These are phyloP conservation scores for Trametes versicolor DNA, from an alignment of 1,284 basidiomycete genomes.

Conservation along the genomic window DNA sequence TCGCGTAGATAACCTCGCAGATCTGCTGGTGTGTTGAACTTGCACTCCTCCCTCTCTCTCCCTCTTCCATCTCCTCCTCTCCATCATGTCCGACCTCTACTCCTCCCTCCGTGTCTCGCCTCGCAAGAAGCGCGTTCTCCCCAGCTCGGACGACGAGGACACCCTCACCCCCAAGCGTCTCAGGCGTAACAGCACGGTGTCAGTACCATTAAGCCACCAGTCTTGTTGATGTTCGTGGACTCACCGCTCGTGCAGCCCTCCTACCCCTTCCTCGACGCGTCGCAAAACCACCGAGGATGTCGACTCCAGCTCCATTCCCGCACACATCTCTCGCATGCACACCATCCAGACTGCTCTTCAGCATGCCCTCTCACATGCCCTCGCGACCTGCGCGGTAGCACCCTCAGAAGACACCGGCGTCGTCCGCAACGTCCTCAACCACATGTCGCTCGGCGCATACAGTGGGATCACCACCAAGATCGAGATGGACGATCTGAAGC, in stretches of 20 bases:
- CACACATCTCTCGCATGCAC: constrained; percentile 67
- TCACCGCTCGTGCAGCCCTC: constrained; percentile 51
- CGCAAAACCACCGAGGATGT: constrained; percentile 34
- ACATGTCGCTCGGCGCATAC: constrained; percentile 75
- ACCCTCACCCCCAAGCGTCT: constrained; percentile 74
- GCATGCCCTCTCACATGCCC: constrained; percentile 82
- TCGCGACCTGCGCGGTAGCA: constrained; percentile 82
- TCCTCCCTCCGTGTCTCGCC: constrained; percentile 69
- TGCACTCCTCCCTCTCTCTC: constrained; percentile 16
- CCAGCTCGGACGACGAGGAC: constrained; percentile 60
- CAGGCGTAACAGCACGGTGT: constrained; percentile 56
- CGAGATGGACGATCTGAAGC: constrained; percentile 69
- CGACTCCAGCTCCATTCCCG: constrained; percentile 56
- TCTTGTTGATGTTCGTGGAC: constrained; percentile 2
- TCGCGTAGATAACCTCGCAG: constrained; percentile 27
- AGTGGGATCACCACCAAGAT: constrained; percentile 70
- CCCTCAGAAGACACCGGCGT: constrained; percentile 78
- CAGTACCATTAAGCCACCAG: constrained; percentile 8
- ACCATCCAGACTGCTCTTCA: constrained; percentile 74
- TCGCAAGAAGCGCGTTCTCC: constrained; percentile 65
- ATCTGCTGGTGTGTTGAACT: constrained; percentile 29
- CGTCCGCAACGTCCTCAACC: constrained; percentile 80
- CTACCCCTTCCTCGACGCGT: constrained; percentile 60
- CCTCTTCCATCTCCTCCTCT: constrained; percentile 17
- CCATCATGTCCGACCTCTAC: constrained; percentile 69